Evolutionary conservation across 371 early-diverging fungal species (phyloP).

Genomic region (Lichtheimia corymbifera): DNA sequence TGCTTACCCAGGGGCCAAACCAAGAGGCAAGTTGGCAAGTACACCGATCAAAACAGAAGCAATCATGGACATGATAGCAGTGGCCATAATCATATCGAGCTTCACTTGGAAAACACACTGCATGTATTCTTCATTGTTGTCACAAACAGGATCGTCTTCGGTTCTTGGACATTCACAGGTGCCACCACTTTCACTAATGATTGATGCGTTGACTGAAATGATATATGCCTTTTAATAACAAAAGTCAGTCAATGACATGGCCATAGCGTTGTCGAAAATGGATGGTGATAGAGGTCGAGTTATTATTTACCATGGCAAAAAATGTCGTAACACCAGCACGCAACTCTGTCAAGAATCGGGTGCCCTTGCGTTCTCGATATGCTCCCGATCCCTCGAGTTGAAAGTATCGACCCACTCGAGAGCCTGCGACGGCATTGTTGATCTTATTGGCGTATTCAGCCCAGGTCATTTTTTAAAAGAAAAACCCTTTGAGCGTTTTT

Average conservation of each 20-base stretch:
- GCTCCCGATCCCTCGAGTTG: constrained; percentile 65
- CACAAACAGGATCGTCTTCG: constrained; percentile 46
- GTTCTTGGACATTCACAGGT: constrained; percentile 64
- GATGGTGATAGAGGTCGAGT: background rate
- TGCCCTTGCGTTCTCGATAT: constrained; percentile 52
- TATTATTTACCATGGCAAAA: constrained; percentile 57
- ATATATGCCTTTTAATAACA: constrained; percentile 23
- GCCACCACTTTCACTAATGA: constrained; percentile 78
- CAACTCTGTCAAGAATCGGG: constrained; percentile 67
- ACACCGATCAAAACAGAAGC: constrained; percentile 69
- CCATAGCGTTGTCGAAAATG: constrained; percentile 1
- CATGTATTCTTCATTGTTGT: constrained; percentile 54
- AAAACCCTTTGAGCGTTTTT: background rate
- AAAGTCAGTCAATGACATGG: background rate
- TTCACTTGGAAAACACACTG: constrained; percentile 63
- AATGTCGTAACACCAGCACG: constrained; percentile 73
- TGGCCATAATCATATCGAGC: constrained; percentile 75
- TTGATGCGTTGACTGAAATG: constrained; percentile 69
- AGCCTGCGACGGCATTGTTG: constrained; percentile 55
- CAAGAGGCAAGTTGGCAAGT: constrained; percentile 78
- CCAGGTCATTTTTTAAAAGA: background rate
- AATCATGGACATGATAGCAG: constrained; percentile 68
- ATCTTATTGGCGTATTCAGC: constrained; percentile 32
- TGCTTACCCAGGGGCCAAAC: constrained; percentile 67
- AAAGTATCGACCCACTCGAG: constrained; percentile 60